These are phyloP conservation scores for Stenogyne calaminthoides DNA, from an alignment of 305 asterid species.

Conservation along the genomic window DNA sequence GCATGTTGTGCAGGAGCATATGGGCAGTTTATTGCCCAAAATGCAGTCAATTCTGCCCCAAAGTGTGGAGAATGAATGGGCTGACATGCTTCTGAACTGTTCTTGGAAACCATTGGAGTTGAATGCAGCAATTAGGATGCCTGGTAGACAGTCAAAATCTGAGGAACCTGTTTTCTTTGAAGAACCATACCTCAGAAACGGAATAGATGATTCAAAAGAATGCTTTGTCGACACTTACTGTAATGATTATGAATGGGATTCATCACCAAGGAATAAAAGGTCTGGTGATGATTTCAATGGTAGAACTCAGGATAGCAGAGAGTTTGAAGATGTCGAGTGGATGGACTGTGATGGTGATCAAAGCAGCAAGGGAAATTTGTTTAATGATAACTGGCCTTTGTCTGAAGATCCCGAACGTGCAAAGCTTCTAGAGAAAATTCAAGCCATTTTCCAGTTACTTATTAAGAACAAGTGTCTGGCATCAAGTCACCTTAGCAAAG, in stretches of 20 bases:
- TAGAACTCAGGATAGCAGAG: constrained; percentile 44
- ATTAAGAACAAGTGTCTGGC: constrained; percentile 70
- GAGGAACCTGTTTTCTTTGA: constrained; percentile 47
- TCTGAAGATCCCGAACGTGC: constrained; percentile 84
- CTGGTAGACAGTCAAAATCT: constrained; percentile 48
- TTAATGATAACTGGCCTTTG: constrained; percentile 67
- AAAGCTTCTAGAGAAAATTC: constrained; percentile 80
- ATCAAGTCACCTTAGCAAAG: constrained; percentile 81
- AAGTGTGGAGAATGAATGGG: constrained; percentile 79
- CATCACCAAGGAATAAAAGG: constrained; percentile 55
- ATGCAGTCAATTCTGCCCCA: constrained; percentile 75
- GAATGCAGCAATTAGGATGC: constrained; percentile 57
- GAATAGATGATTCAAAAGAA: constrained; percentile 53
- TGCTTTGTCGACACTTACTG: constrained; percentile 64
- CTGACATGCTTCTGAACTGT: constrained; percentile 79
- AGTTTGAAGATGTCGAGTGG: constrained; percentile 74
- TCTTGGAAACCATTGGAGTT: constrained; percentile 86
- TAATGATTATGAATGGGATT: constrained; percentile 61
- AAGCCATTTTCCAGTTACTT: constrained; percentile 61
- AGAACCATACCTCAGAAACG: constrained; percentile 46
- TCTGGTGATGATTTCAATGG: constrained; percentile 46
- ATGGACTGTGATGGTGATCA: constrained; percentile 82
- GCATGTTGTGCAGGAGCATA: constrained; percentile 66
- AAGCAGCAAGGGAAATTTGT: constrained; percentile 48
- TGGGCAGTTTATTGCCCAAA: constrained; percentile 69